A percentile compares a stretch with the other conserved stretches of the same genome.
Evolutionary conservation across 176 grass and related monocot genomes (phyloP).

Genomic region (Carex scoparia): DNA sequence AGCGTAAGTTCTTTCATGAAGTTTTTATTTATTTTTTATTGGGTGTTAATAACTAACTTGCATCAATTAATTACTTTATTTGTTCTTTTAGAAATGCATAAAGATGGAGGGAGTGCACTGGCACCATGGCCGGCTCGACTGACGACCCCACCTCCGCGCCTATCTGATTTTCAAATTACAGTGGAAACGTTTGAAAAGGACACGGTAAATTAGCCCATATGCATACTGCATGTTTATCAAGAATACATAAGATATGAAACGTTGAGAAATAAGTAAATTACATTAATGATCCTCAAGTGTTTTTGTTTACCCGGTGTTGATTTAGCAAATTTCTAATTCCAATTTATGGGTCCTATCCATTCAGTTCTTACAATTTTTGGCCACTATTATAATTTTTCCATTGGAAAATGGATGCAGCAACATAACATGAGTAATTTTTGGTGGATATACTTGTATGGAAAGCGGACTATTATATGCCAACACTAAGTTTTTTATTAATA

Average conservation of each 20-base stretch:
- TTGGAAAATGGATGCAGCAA: neutral
- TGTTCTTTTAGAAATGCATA: slow-evolving; percentile 75
- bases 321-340: neutral
- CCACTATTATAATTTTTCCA: neutral
- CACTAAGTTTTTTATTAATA: neutral
- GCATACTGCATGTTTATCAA: slow-evolving; percentile 1
- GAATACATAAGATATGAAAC: neutral
- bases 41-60: neutral
- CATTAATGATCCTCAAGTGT: neutral
- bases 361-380: neutral
- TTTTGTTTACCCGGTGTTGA: neutral
- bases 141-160: slow-evolving; percentile 71
- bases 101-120: slow-evolving; percentile 76
- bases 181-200: slow-evolving; percentile 83
- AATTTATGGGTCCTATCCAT: neutral
- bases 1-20: slow-evolving; percentile 52
- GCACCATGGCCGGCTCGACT: slow-evolving; percentile 94
- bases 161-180: slow-evolving; percentile 79
- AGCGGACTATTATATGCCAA: neutral
- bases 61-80: neutral
- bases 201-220: slow-evolving; percentile 46
- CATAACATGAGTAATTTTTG: neutral
- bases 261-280: neutral
- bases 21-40: neutral
- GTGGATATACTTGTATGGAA: neutral